Conservation (phyloP, 2,329 filamentous ascomycete genomes). For the Sporothrix variecibatus region DNA sequence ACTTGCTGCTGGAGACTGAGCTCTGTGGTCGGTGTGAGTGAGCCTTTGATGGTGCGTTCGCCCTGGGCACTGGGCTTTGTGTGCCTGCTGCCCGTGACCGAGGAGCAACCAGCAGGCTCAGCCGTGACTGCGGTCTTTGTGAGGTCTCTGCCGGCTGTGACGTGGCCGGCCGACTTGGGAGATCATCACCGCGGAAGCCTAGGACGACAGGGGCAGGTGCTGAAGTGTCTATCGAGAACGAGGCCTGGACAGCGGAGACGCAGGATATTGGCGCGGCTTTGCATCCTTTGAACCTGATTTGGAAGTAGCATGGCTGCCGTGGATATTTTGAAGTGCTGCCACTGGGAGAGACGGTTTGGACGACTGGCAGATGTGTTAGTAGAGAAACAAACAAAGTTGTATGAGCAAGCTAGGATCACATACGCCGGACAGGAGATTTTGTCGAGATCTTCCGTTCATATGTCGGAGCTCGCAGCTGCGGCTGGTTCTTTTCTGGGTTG, state of each 20-base stretch:
- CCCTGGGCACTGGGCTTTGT: background rate
- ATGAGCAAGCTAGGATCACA: background rate
- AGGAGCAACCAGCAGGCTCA: background rate
- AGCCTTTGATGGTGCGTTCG: slow-evolving; percentile 1
- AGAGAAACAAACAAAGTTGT: background rate
- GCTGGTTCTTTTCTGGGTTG: slow-evolving; percentile 30
- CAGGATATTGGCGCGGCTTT: slow-evolving; percentile 37
- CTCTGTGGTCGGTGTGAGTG: slow-evolving; percentile 10
- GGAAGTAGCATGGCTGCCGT: background rate
- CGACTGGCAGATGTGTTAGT: slow-evolving; percentile 6
- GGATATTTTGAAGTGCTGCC: background rate
- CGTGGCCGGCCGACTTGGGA: slow-evolving; percentile 42
- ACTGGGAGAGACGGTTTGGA: slow-evolving; percentile 17
- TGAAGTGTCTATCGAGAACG: slow-evolving; percentile 25
- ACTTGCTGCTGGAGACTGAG: slow-evolving; percentile 22
- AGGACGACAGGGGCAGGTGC: slow-evolving; percentile 39
- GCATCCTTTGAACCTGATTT: background rate
- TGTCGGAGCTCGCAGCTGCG: slow-evolving; percentile 31
- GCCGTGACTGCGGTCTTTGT: background rate
- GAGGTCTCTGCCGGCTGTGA: slow-evolving; percentile 30
- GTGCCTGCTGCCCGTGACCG: background rate
- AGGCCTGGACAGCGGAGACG: slow-evolving; percentile 31
- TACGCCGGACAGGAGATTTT: slow-evolving; percentile 34
- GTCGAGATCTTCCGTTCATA: slow-evolving; percentile 31
- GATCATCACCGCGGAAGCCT: slow-evolving; percentile 35